Conservation (phyloP, 2,329 filamentous ascomycete genomes). For the Sporothrix mexicana region DNA sequence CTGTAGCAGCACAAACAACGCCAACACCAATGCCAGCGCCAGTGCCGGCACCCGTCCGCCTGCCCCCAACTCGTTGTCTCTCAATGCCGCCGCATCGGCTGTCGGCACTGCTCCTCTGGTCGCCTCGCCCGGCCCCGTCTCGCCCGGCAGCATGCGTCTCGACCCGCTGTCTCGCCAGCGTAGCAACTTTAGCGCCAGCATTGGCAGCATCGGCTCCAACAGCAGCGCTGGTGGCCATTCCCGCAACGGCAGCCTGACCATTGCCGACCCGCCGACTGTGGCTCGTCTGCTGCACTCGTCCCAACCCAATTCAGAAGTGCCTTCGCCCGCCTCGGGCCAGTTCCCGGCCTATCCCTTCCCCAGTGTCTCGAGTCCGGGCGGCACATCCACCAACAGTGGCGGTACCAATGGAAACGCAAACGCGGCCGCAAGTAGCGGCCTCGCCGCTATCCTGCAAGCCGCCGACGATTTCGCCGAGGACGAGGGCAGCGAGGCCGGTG, state of each 20-base stretch:
- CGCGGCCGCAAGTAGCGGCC: slow-evolving; percentile 42
- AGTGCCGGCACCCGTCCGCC: not conserved
- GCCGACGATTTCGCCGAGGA: slow-evolving; percentile 55
- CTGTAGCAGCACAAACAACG: not conserved
- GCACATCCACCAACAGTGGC: not conserved
- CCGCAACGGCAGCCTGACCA: slow-evolving; percentile 49
- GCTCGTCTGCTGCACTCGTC: slow-evolving; percentile 35
- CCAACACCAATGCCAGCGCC: slow-evolving; percentile 2
- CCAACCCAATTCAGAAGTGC: slow-evolving; percentile 33
- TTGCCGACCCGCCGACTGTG: slow-evolving; percentile 34
- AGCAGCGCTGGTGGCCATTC: slow-evolving; percentile 43
- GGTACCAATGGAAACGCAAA: not conserved
- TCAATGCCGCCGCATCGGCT: slow-evolving; percentile 11
- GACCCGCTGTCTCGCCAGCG: slow-evolving; percentile 17
- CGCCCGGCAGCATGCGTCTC: slow-evolving; percentile 23
- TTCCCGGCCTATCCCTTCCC: slow-evolving; percentile 28
- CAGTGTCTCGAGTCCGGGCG: not conserved
- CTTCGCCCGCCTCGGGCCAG: slow-evolving; percentile 30
- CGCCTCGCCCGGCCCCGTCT: slow-evolving; percentile 23
- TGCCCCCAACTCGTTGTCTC: not conserved
- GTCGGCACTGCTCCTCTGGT: not conserved
- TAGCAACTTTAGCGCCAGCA: slow-evolving; percentile 32
- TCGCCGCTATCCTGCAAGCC: slow-evolving; percentile 63
- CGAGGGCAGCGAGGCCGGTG: slow-evolving; percentile 27
- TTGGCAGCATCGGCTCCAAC: slow-evolving; percentile 29